Base-by-base conservation (phyloP, 352 stramenopile species). In the Pythium vanterpoolii region DNA sequence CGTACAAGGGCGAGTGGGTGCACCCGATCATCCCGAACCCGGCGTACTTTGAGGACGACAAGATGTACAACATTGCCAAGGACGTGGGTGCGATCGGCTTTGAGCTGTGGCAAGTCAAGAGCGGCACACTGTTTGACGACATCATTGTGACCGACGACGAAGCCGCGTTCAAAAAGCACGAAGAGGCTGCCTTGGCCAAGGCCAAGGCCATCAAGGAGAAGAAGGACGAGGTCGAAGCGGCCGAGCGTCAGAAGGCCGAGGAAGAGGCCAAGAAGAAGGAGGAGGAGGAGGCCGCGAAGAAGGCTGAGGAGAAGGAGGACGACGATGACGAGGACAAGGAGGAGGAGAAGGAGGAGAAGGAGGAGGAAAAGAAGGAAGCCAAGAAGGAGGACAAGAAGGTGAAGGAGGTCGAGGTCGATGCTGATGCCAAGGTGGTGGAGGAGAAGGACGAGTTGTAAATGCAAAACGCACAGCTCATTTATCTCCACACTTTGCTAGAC, bases 101-200 rank as follows among this genome's bases (percentile, higher is more conserved):
- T 65, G 98, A 99, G 85, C 86, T 99, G 34, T 99, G 97, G 98
- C 82, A 97, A 81, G 97, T 99, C 23, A 99, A 98, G 74, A 93
- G 91, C 34, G 97, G 97, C 72, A 99, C 96, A 23, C 80, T 99
- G 44, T 99, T 99, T 70, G 98, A 99, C 74, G 96, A 99, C 76
- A 99, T 99, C 65, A 84, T 99, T 42, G 79, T 99, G 47, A 99
- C 96, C 11, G 97, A 99, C 79, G 96, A 89, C 67, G 76, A 97
- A 50, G 92, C 97, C 23, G 92, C 98, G 64, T 97, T 98, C 81
- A 97, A 98, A 69, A 89, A 95, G 54, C 90, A 86, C 69, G 97
- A 99, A 75, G 98, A 98, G 72, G 84, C 84, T 13, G 96, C 98
- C 68, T 87, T 97, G 46, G 89, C 92, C 56, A 93, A 97, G 67